Percentiles rank a stretch among this genome's conserved stretches.
phyloP scores from a whole-genome alignment of 306 rosid species.

The Lagenaria siceraria region DNA sequence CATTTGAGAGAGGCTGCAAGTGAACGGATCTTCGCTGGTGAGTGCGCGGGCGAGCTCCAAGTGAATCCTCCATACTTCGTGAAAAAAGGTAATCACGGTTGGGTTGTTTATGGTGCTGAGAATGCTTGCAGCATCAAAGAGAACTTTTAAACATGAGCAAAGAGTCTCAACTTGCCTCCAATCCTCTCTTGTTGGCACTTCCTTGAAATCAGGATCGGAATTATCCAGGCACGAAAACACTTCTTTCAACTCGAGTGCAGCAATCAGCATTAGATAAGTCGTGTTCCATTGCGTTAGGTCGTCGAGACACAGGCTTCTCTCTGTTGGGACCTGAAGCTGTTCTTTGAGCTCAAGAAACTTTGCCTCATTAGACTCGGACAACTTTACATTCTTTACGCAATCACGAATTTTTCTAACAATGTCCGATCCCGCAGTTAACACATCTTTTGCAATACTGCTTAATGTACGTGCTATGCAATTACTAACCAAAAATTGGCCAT shows the following conservation, averaged over 20 bases:
- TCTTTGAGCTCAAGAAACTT: slow-evolving; percentile 68
- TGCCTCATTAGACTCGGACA: slow-evolving; percentile 65
- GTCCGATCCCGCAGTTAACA: slow-evolving; percentile 31
- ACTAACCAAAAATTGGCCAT: slow-evolving; percentile 61
- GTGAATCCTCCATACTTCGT: slow-evolving; percentile 91
- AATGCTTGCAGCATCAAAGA: slow-evolving; percentile 57
- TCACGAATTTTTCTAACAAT: slow-evolving; percentile 53
- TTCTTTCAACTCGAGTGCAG: slow-evolving; percentile 67
- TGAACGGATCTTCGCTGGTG: slow-evolving; percentile 44
- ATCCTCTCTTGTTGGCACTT: slow-evolving; percentile 68
- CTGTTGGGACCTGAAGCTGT: slow-evolving; percentile 84
- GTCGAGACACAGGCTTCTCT: slow-evolving; percentile 55
- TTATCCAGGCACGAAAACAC: slow-evolving; percentile 81
- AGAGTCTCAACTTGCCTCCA: slow-evolving; percentile 74
- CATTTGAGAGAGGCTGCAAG: slow-evolving; percentile 29
- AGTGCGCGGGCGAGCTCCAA: slow-evolving; percentile 50
- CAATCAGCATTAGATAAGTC: slow-evolving; percentile 75
- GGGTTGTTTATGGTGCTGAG: slow-evolving; percentile 47
- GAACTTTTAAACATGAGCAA: slow-evolving; percentile 56
- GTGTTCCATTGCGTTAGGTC: slow-evolving; percentile 78
- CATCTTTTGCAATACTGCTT: slow-evolving; percentile 56
- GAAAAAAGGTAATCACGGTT: slow-evolving; percentile 54
- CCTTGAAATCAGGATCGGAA: slow-evolving; percentile 71
- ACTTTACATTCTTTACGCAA: slow-evolving; percentile 77
- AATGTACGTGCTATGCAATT: slow-evolving; percentile 65